Evolutionary conservation across 208 protist species (phyloP), one percentile per base, ranked within the genome.

Genomic region (Trypanosoma mega): DNA sequence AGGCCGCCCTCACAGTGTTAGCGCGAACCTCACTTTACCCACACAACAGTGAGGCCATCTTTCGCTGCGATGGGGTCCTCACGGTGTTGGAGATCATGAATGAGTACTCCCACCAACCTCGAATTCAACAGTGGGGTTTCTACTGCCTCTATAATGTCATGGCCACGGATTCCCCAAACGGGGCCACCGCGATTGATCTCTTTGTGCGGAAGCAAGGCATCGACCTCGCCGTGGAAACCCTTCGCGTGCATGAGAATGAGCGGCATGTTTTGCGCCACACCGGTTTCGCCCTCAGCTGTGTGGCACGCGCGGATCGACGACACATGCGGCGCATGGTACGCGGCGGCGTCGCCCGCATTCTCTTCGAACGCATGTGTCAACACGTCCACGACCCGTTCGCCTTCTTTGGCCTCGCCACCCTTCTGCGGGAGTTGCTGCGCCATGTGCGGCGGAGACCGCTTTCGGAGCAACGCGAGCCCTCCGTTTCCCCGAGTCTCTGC

Each of bases 51-150:
- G 46, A 68, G 43, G 76, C 75, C 23, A 86, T 95, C 64, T 65
- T 78, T 20, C 71, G 80, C 34, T 74, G 85, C 27, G 80, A 91
- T 54, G 89, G 85, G 27, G 72, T 91, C 21, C 52, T 71, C 21
- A 88, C 83, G n/a, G 70, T 90, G 55, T 62, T 95, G 58, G 85
- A 87, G 56, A 76, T 89, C 12, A 78, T 95, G 76, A 87, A 82
- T 64, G 82, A 90, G 69, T 88, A 92, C 74, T 63, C 78, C 9
- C 80, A 89, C 45, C 30, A 76, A 24, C 51, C 74, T 0, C 62
- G 44, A 12, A 76, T 92, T 46, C 77, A 86, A 51, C 88, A 90
- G 51, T 92, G 82, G 82, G 88, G 82, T 14, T 67, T 74, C 16
- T 79, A 83, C 62, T 82, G 77, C 27, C 62, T 94, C 12, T 55